phyloP scores from a whole-genome alignment of 2,329 filamentous ascomycete genomes.

The Aspergillus jensenii region DNA sequence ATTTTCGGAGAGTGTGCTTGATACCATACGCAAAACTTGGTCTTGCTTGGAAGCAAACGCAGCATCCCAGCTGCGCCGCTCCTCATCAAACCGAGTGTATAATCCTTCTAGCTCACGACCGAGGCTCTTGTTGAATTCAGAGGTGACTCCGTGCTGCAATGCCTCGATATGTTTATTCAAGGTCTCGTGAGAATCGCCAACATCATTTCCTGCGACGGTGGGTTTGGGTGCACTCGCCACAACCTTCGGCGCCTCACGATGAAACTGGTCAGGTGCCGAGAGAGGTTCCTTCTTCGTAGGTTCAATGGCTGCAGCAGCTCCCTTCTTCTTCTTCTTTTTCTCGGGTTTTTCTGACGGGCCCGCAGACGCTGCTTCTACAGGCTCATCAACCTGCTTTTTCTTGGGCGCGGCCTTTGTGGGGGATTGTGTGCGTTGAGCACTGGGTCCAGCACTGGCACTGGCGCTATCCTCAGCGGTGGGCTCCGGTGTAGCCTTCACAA shows the following conservation, averaged over 20 bases:
- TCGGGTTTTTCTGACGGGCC: constrained; percentile 58
- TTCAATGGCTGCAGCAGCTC: constrained; percentile 34
- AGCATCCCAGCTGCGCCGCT: constrained; percentile 65
- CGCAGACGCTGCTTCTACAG: constrained; percentile 23
- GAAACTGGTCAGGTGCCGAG: constrained; percentile 9
- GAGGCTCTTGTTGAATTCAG: constrained; percentile 49
- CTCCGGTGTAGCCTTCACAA: constrained; percentile 41
- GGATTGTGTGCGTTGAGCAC: constrained; percentile 32
- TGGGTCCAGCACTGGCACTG: constrained; percentile 11
- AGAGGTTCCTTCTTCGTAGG: constrained; percentile 46
- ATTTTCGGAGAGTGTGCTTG: constrained; percentile 67
- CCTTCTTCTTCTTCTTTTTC: constrained; percentile 69
- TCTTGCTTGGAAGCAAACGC: constrained; percentile 66
- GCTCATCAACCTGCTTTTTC: constrained; percentile 43
- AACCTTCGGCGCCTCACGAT: constrained; percentile 12
- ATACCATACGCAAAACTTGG: constrained; percentile 66
- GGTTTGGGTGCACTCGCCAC: constrained; percentile 6
- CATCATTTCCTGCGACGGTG: constrained; percentile 8
- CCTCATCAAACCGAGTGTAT: constrained; percentile 66
- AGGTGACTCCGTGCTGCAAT: constrained; percentile 48
- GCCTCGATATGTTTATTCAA: constrained; percentile 62
- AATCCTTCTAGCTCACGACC: constrained; percentile 55
- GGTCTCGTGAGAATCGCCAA: constrained; percentile 53
- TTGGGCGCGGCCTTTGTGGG: constrained; percentile 41
- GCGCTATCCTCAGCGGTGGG: constrained; percentile 24